Conservation (phyloP, 2,329 filamentous ascomycete species). For the Pseudogymnoascus sp. region DNA sequence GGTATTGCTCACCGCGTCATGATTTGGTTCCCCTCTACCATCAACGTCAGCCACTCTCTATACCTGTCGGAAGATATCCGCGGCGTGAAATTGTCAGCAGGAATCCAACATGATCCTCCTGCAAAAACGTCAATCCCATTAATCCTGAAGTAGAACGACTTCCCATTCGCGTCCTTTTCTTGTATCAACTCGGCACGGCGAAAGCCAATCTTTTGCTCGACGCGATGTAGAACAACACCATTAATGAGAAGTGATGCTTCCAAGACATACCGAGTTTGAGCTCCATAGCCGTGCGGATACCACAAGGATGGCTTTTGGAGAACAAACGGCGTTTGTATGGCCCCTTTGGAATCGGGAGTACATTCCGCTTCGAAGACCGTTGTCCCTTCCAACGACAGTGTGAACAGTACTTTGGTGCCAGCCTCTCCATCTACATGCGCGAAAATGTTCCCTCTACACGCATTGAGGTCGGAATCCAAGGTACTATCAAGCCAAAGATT, state of each 20-base stretch:
- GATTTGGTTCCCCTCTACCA: background rate
- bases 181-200: slow-evolving; percentile 39
- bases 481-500: slow-evolving; percentile 44
- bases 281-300: slow-evolving; percentile 68
- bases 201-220: slow-evolving; percentile 45
- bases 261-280: slow-evolving; percentile 63
- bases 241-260: slow-evolving; percentile 45
- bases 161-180: slow-evolving; percentile 44
- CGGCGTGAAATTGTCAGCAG: background rate
- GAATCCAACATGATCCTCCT: slow-evolving; percentile 36
- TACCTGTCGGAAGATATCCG: background rate
- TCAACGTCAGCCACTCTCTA: background rate
- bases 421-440: slow-evolving; percentile 33
- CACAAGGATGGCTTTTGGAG: slow-evolving; percentile 58
- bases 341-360: slow-evolving; percentile 34
- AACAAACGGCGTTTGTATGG: slow-evolving; percentile 39
- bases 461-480: slow-evolving; percentile 29
- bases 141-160: slow-evolving; percentile 57
- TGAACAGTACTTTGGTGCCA: slow-evolving; percentile 29
- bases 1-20: background rate
- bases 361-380: slow-evolving; percentile 44
- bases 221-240: slow-evolving; percentile 30
- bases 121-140: slow-evolving; percentile 60
- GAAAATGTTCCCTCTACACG: slow-evolving; percentile 32
- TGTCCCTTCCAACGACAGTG: background rate